phyloP scores from a whole-genome alignment of 2,329 filamentous ascomycete genomes.

The Ascochyta koolunga region DNA sequence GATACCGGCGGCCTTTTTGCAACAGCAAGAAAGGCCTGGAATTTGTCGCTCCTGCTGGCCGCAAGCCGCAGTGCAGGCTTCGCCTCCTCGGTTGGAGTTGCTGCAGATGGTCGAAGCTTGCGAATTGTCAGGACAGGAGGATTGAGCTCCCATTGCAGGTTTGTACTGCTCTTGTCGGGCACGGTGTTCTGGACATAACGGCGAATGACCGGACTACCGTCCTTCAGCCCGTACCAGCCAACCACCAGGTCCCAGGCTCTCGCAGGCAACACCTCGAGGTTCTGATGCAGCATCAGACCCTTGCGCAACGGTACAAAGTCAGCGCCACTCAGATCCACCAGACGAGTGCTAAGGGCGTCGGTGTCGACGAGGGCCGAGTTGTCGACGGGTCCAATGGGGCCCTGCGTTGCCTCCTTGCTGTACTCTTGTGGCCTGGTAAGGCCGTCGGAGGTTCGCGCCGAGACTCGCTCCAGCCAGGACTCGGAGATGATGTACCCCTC shows the following conservation, averaged over 20 bases:
- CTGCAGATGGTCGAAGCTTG: conserved; percentile 70
- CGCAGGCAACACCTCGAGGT: conserved; percentile 78
- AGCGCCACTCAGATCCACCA: conserved; percentile 50
- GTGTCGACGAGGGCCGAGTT: conserved; percentile 72
- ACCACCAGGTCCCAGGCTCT: conserved; percentile 82
- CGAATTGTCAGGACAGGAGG: conserved; percentile 86
- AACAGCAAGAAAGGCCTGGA: conserved; percentile 76
- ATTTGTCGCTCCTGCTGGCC: conserved; percentile 72
- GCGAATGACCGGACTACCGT: conserved; percentile 72
- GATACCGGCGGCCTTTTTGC: conserved; percentile 73
- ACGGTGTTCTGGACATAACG: conserved; percentile 80
- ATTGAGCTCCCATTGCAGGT: conserved; percentile 81
- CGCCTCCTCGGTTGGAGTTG: conserved; percentile 65
- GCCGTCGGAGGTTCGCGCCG: conserved; percentile 43
- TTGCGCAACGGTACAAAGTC: conserved; percentile 75
- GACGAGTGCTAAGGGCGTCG: conserved; percentile 27
- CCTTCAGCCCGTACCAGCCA: conserved; percentile 79
- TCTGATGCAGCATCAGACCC: conserved; percentile 67
- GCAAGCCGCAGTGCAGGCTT: conserved; percentile 70
- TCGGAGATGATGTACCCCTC: conserved; percentile 79
- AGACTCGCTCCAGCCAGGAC: conserved; percentile 70
- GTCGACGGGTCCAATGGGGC: conserved; percentile 79
- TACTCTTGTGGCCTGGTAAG: conserved; percentile 54
- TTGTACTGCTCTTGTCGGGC: conserved; percentile 60
- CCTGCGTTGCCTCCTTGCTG: conserved; percentile 65